A percentile compares a stretch with the other conserved stretches of the same genome.
phyloP scores from a whole-genome alignment of 2,329 filamentous ascomycete species.

The Cladosporium sp. region DNA sequence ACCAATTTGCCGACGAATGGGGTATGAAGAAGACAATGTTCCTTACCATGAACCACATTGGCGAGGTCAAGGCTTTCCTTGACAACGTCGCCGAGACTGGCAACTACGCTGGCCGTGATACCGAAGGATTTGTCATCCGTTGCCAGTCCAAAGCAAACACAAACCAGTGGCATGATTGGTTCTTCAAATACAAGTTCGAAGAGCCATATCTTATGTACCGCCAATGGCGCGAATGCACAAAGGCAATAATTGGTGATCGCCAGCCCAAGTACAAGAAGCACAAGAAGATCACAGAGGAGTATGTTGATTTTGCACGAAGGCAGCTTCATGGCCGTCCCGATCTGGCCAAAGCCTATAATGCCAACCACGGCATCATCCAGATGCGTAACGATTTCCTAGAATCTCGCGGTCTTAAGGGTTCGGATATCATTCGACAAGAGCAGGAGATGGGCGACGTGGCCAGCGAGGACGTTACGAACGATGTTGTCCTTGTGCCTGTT shows the following conservation, averaged over 20 bases:
- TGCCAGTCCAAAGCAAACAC: constrained; percentile 59
- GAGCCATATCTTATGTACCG: constrained; percentile 98
- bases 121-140: constrained; percentile 93
- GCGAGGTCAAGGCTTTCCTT: constrained; percentile 72
- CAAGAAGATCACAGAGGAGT: constrained; percentile 81
- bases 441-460: constrained; percentile 49
- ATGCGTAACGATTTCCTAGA: constrained; percentile 83
- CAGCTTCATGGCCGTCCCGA: constrained; percentile 64
- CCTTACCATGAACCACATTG: constrained; percentile 68
- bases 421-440: constrained; percentile 79
- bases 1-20: constrained; percentile 86
- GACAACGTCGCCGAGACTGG: constrained; percentile 83
- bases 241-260: constrained; percentile 72
- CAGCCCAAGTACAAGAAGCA: constrained; percentile 81
- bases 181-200: constrained; percentile 99
- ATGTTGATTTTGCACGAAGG: constrained; percentile 73
- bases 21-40: constrained; percentile 87
- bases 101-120: constrained; percentile 82
- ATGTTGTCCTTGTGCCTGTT: constrained; percentile 82
- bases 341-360: constrained; percentile 66
- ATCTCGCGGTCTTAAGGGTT: constrained; percentile 77
- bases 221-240: constrained; percentile 97
- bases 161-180: constrained; percentile 77
- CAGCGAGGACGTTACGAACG: constrained; percentile 53
- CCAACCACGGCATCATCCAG: constrained; percentile 92